Percentiles rank a stretch among this genome's conserved stretches.
Evolutionary conservation across 2,329 filamentous ascomycete genomes (phyloP).

Genomic region (Beauveria brongniartii): DNA sequence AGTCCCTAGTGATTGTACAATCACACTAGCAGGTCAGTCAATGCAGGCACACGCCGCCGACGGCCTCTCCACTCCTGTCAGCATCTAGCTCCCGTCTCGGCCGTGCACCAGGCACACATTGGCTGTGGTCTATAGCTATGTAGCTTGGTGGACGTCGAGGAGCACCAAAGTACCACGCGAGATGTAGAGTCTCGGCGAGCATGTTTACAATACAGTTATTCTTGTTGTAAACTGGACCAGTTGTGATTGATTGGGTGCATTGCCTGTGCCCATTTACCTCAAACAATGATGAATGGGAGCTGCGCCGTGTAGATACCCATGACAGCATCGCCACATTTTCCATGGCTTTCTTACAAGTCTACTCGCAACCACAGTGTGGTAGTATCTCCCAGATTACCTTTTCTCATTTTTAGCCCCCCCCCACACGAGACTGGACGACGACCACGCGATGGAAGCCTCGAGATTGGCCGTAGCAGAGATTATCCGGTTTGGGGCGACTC

Average conservation of each 20-base stretch:
- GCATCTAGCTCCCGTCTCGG: not conserved
- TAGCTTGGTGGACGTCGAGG: not conserved
- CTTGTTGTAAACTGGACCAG: no score
- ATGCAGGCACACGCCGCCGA: not conserved
- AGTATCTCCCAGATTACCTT: not conserved
- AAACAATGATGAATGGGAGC: no score
- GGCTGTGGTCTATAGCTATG: not conserved
- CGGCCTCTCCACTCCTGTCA: constrained; percentile 1
- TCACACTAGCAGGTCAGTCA: not conserved
- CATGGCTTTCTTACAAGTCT: not conserved
- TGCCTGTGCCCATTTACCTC: no score
- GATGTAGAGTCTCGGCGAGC: not conserved
- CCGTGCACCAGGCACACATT: not conserved
- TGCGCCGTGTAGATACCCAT: no score
- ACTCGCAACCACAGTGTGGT: not conserved
- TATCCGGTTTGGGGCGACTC: not conserved
- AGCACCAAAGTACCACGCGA: not conserved
- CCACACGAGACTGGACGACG: not conserved
- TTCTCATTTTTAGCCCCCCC: no score
- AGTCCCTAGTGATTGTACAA: not conserved
- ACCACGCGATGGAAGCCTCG: not conserved
- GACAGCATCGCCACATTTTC: not conserved
- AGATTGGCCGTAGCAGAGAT: not conserved
- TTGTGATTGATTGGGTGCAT: no score
- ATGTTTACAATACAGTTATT: no score